Evolutionary conservation across 305 asterid species (phyloP), one percentile per base, ranked within the genome.

Genomic region (Solanum hybrid): DNA sequence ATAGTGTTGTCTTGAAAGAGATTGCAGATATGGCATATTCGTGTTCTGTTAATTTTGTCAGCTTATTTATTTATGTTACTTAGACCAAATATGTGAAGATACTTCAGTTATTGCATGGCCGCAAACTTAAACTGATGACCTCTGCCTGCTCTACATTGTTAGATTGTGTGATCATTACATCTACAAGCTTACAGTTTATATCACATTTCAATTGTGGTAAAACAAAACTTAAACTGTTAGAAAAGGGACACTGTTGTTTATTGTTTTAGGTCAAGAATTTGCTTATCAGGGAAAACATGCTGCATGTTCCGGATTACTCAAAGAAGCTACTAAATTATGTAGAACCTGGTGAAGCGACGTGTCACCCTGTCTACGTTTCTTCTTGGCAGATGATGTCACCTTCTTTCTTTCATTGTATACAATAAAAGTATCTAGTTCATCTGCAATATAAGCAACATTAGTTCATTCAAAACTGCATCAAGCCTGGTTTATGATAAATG

Each of bases 331-430:
- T 86, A 86, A 32, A 32, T 32, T 86, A 70, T 86, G 88, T 61
- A 86, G 39, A 89, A 97, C 99, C 99, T 98, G 99, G 90, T 95
- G 98, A 93, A 98, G 94, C 87, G 96, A 95, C 93, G 92, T 94
- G 83, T 93, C 94, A 84, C 94, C 93, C 88, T 91, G 96, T 89
- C 90, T 91, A 94, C 99, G 95, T 91, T 94, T 97, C 95, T 95
- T 96, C 95, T 98, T 98, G 90, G 99, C 97, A 84, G 99, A 98
- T 89, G 99, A 98, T 70, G 99, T 97, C 91, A 98, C 99, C 94
- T 97, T 98, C 92, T 96, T 93, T 94, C 99, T 94, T 91, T 98
- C 94, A 80, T 96, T 95, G 92, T 95, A 95, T 77, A 97, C 98
- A 86, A 97, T 95, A 91, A 93, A 98, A 90, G 99, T 97, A 92